phyloP scores from a whole-genome alignment of 139 green algal species.

The Pseudopediastrum boryanum region DNA sequence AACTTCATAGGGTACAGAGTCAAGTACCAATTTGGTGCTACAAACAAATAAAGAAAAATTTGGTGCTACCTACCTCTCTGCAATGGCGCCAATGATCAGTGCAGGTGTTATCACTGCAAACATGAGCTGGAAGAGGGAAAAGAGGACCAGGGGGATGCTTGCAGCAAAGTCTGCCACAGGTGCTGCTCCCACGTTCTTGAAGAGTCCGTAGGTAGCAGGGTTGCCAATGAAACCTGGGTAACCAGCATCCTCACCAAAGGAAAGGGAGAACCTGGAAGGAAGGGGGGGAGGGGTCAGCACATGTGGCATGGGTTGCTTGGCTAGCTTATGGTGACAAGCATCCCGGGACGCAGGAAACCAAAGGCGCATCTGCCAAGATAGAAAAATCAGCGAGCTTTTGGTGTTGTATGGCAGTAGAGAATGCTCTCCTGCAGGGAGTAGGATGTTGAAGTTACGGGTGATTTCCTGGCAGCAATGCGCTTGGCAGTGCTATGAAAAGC shows the following conservation, averaged over 20 bases:
- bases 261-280: constrained; percentile 2
- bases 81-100: constrained; percentile 23
- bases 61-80: constrained; percentile 18
- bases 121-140: constrained; percentile 41
- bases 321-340: not conserved
- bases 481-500: no score
- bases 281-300: not conserved
- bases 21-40: not conserved
- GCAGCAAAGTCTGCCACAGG: constrained; percentile 1
- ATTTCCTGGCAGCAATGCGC: no score
- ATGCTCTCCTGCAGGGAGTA: not conserved
- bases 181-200: constrained; percentile 29
- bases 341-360: not conserved
- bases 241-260: not conserved
- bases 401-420: not conserved
- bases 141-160: constrained; percentile 37
- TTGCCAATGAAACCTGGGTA: constrained; percentile 18
- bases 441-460: no score
- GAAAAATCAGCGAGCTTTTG: not conserved
- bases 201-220: not conserved
- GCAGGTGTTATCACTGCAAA: constrained; percentile 38
- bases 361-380: not conserved
- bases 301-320: not conserved
- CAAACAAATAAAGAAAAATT: not conserved
- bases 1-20: not conserved